These are phyloP conservation scores for Closterium sp. DNA, from an alignment of 139 green algal species.

Conservation along the genomic window DNA sequence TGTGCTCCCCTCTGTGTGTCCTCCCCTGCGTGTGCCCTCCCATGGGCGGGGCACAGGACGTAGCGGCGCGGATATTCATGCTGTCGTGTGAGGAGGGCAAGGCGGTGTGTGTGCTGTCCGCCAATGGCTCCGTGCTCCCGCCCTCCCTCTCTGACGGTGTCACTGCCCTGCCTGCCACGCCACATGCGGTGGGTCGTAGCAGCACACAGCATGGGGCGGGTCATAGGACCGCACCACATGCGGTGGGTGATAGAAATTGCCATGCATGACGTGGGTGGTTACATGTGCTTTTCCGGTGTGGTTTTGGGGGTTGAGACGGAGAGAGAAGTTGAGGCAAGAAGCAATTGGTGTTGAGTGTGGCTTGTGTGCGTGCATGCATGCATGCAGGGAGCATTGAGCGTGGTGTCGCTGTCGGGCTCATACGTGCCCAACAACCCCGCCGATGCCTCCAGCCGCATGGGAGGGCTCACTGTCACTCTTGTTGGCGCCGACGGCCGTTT, in stretches of 20 bases:
- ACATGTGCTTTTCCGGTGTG: too few species aligned
- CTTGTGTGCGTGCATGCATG: not conserved
- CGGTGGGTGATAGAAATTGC: too few species aligned
- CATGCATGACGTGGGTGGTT: too few species aligned
- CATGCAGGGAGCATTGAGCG: not conserved
- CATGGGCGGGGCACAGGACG: not conserved
- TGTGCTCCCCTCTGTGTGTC: too few species aligned
- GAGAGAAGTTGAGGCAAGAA: too few species aligned
- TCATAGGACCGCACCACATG: too few species aligned
- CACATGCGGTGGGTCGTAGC: too few species aligned
- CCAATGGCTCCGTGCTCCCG: not conserved
- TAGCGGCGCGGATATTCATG: not conserved
- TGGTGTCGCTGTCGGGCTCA: not conserved
- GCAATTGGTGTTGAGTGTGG: not conserved
- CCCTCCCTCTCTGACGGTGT: not conserved
- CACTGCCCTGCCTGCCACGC: not conserved
- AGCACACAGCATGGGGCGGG: too few species aligned
- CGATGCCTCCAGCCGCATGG: not conserved
- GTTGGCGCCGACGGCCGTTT: not conserved
- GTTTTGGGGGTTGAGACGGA: too few species aligned
- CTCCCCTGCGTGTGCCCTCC: too few species aligned
- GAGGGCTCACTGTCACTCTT: not conserved
- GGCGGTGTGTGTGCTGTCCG: not conserved
- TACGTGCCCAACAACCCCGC: not conserved
- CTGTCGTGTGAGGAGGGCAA: not conserved